Evolutionary conservation across 768 basidiomycete species (phyloP).

Genomic region (Cantharellus cinnabarinus): DNA sequence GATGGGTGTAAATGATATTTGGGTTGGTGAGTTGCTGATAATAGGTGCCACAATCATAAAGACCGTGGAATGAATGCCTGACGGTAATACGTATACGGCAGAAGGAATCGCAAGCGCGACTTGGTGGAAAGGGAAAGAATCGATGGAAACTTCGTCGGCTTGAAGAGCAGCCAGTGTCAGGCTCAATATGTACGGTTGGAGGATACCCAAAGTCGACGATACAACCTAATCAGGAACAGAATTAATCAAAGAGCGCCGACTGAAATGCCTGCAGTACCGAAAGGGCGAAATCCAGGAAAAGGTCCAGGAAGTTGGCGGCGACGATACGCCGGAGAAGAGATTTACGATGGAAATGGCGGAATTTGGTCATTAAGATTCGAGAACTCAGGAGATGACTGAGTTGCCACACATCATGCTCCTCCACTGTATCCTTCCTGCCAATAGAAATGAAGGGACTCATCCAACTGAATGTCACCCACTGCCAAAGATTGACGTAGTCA

Average conservation of each 20-base stretch:
- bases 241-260: too few relatives aligned
- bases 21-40: neutral
- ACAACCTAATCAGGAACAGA: neutral
- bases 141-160: neutral
- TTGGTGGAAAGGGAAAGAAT: neutral
- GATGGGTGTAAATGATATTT: neutral
- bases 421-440: constrained; percentile 2
- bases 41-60: neutral
- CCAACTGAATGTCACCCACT: constrained; percentile 9
- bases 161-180: neutral
- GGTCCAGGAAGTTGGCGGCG: constrained; percentile 7
- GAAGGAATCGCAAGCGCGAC: neutral
- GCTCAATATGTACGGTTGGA: neutral
- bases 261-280: neutral
- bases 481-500: constrained; percentile 7
- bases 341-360: constrained; percentile 1
- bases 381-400: constrained; percentile 9
- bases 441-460: constrained; percentile 6
- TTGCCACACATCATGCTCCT: constrained; percentile 8
- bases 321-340: constrained; percentile 7
- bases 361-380: constrained; percentile 6
- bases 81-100: neutral
- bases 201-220: neutral
- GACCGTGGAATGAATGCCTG: neutral
- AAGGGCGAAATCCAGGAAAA: constrained; percentile 8